A percentile compares a stretch with the other conserved stretches of the same genome.
Evolutionary conservation across 2,329 filamentous ascomycete genomes (phyloP).

Genomic region (Nannizzia gypsea): DNA sequence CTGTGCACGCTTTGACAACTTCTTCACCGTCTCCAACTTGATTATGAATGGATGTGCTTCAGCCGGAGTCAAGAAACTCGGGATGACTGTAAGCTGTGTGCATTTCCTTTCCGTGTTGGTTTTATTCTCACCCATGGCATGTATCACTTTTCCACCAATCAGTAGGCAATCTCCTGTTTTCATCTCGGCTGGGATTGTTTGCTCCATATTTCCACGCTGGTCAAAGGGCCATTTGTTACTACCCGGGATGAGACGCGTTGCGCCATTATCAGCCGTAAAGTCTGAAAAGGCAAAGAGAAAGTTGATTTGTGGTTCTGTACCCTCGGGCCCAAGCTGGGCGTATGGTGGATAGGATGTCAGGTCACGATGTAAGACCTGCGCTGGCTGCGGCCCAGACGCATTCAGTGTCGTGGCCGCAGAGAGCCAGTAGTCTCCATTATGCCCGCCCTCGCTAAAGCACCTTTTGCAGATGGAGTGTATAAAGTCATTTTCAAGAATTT

Average conservation of each 20-base stretch:
- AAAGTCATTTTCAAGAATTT: too few species aligned
- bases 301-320: not conserved
- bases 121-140: not conserved
- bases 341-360: not conserved
- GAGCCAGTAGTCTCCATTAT: constrained; percentile 6
- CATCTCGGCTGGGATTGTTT: not conserved
- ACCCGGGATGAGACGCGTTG: not conserved
- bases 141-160: not conserved
- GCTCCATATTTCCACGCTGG: not conserved
- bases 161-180: not conserved
- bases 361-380: not conserved
- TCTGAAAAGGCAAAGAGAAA: not conserved
- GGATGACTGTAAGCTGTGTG: not conserved
- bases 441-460: not conserved
- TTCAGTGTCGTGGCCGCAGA: not conserved
- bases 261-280: constrained; percentile 1
- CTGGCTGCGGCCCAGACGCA: not conserved
- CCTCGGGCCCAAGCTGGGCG: not conserved
- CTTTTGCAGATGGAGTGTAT: not conserved
- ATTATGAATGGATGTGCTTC: not conserved
- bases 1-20: not conserved
- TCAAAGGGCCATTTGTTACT: constrained; percentile 1
- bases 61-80: not conserved
- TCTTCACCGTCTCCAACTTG: not conserved
- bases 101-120: not conserved